Conservation (phyloP, 768 basidiomycete species). For the Panaeolus papilionaceus region DNA sequence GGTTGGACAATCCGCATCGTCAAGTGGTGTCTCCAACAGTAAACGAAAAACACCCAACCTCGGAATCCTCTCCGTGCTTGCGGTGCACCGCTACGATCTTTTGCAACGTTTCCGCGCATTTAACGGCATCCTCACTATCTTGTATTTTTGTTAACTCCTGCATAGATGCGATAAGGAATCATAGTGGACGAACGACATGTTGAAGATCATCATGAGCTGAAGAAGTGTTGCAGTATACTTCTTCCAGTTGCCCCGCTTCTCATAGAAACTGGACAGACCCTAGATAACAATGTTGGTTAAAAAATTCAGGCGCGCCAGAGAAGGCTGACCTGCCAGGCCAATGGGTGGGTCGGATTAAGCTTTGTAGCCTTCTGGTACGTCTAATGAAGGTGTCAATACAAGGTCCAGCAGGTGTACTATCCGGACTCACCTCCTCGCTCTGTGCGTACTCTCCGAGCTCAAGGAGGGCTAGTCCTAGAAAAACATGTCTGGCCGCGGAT, state of each 20-base stretch:
- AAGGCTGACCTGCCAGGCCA: constrained; percentile 83
- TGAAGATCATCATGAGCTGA: constrained; percentile 62
- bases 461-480: constrained; percentile 79
- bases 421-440: constrained; percentile 81
- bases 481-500: constrained; percentile 69
- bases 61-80: constrained; percentile 60
- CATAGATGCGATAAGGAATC: neutral
- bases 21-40: constrained; percentile 6
- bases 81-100: constrained; percentile 71
- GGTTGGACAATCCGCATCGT: constrained; percentile 10
- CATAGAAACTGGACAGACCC: constrained; percentile 80
- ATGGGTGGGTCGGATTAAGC: constrained; percentile 66
- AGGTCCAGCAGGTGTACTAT: neutral
- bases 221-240: constrained; percentile 59
- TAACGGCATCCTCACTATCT: constrained; percentile 71
- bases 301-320: constrained; percentile 20
- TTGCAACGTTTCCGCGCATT: constrained; percentile 84
- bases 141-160: constrained; percentile 14
- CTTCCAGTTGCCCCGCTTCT: constrained; percentile 64
- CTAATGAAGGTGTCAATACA: constrained; percentile 41
- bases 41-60: constrained; percentile 47
- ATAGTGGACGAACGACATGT: constrained; percentile 54
- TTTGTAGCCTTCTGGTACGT: constrained; percentile 80
- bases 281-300: constrained; percentile 32
- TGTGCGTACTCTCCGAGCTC: constrained; percentile 74